Evolutionary conservation across 2,329 filamentous ascomycete genomes (phyloP), one percentile per base, ranked within the genome.

Genomic region (Apiospora phragmitis): DNA sequence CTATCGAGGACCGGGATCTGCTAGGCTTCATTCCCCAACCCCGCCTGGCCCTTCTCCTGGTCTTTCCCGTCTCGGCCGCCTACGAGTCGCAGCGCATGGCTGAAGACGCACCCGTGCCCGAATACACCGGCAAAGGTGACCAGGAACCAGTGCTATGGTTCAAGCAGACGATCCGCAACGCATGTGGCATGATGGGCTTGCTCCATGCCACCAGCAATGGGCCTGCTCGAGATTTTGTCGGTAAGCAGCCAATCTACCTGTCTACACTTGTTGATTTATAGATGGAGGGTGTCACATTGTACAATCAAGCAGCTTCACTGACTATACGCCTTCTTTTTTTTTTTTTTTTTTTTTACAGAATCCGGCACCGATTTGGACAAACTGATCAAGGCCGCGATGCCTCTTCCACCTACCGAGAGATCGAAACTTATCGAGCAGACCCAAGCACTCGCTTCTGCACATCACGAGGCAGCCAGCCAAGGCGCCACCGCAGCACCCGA

Each of bases 81-180:
- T 98, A 97, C 86, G 93, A 97, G 83, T 88, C 87, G 72, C 90
- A 92, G 79, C 92, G 95, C 42, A 81, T 88, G 70, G 85, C 89
- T 59, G 95, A 97, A 84, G 95, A 98, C 82, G 84, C 84, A 68
- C 80, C 86, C 29, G 84, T 85, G 55, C 74, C 83, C 2, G 88
- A 90, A 49, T 97, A 97, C 83, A 79, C 80, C 0, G 92, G 92
- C 59, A 86, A 85, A 24, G 94, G 94, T 1, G 82, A 87, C 0
- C 78, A 77, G 0, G 94, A 98, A 78, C 91, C 93, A 6, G 93
- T 98, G 0, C 78, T 97, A 9, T 99, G 95, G 96, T 98, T 95
- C 87, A 93, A 90, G 76, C 95, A 98, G 84, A 98, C 95, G 0
- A 98, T 98, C 76, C 89, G 93, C 72, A 97, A 98, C 80, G 94